phyloP scores from a whole-genome alignment of 495 filamentous ascomycete species.

The Schizothecium vesticola region DNA sequence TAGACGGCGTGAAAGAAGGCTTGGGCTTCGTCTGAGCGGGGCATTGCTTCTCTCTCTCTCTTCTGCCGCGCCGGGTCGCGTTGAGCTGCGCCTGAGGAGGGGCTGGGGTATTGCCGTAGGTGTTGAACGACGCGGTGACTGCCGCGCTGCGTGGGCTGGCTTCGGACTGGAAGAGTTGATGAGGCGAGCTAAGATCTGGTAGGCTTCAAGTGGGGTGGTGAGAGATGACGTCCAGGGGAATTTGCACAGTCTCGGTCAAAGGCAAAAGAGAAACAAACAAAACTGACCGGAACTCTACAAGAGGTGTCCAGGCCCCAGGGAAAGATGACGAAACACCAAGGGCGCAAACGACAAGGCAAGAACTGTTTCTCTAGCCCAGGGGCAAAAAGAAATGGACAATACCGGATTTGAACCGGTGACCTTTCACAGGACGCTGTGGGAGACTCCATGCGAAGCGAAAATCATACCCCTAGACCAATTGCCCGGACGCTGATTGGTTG shows the following conservation, averaged over 20 bases:
- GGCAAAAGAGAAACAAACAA: not conserved
- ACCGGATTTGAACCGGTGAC: not conserved
- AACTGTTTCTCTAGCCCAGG: not conserved
- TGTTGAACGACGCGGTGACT: no score
- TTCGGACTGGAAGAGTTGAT: not conserved
- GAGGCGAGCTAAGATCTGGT: no score
- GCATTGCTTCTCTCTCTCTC: slow-evolving; percentile 42
- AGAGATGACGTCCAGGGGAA: not conserved
- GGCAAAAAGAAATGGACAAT: not conserved
- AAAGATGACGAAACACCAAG: not conserved
- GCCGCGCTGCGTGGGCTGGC: no score
- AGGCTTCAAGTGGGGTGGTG: no score
- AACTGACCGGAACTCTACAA: no score
- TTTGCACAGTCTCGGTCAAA: no score
- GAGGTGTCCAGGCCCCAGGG: no score
- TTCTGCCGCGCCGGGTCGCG: not conserved
- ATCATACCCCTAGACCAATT: not conserved
- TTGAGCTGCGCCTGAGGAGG: no score
- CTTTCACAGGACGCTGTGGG: not conserved
- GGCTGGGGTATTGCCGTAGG: no score
- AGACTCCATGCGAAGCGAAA: not conserved
- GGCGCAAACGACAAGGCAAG: not conserved
- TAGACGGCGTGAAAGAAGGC: slow-evolving; percentile 83
- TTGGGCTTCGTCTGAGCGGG: slow-evolving; percentile 75
- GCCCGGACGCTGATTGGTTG: not conserved